Conservation (phyloP, 148 eudicot genomes). For the Selenicereus undatus region DNA sequence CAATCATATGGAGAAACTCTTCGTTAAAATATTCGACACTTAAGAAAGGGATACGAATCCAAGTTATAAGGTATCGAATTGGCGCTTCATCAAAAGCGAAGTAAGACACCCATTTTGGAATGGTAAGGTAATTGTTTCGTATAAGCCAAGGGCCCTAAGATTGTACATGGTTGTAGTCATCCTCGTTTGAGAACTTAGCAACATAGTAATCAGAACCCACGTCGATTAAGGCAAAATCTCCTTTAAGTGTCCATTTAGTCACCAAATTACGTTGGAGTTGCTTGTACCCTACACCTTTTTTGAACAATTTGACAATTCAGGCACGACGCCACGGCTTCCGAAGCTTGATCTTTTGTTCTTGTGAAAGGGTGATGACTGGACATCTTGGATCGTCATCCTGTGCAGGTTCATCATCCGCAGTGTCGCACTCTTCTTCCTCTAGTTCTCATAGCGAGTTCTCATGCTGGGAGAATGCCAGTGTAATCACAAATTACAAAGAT, state of each 20-base stretch:
- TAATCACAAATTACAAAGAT: no score
- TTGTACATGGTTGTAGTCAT: neutral
- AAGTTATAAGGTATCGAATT: neutral
- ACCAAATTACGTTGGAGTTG: neutral
- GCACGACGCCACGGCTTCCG: neutral
- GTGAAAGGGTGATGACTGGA: neutral
- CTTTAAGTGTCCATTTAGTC: neutral
- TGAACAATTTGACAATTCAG: neutral
- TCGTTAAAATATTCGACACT: neutral
- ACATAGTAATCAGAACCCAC: neutral
- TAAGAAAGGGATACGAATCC: neutral
- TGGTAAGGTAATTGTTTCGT: neutral
- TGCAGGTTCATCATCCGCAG: neutral
- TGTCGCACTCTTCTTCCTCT: no score
- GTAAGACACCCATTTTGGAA: neutral
- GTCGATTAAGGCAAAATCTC: neutral
- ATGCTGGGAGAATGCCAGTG: no score
- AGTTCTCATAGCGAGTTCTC: no score
- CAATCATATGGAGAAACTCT: neutral
- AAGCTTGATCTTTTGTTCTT: neutral
- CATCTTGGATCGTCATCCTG: neutral
- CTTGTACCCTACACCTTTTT: neutral
- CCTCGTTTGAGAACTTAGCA: neutral
- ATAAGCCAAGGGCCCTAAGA: neutral
- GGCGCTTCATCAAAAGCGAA: neutral